Percentiles rank a stretch among this genome's conserved stretches.
Evolutionary conservation across 208 protist species (phyloP).

Genomic region (Zelonia costaricensis): DNA sequence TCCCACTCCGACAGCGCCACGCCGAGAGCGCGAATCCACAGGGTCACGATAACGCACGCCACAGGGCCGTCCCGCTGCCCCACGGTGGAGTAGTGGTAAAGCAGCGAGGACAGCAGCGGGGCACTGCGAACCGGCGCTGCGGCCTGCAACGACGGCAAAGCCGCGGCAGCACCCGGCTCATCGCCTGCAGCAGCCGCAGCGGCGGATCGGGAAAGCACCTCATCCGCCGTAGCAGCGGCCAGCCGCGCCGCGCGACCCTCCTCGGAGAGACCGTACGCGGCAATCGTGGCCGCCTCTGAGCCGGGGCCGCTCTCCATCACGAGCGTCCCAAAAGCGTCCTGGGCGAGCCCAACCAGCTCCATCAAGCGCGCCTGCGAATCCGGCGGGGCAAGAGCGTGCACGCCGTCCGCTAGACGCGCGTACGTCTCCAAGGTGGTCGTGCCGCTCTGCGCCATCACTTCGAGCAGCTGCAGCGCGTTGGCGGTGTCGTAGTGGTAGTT

Average conservation of each 20-base stretch:
- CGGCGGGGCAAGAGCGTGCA: constrained; percentile 60
- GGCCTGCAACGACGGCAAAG: not conserved
- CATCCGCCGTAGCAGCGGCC: no score
- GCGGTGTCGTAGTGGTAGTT: constrained; percentile 68
- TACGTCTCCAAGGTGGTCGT: constrained; percentile 69
- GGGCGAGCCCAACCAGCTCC: constrained; percentile 38
- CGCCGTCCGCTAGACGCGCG: constrained; percentile 64
- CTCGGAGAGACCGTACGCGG: constrained; percentile 30
- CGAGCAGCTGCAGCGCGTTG: constrained; percentile 75
- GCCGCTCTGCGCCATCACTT: constrained; percentile 63
- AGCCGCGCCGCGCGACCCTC: constrained; percentile 16
- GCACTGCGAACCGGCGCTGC: constrained; percentile 11
- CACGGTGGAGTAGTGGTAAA: constrained; percentile 70
- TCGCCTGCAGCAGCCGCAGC: no score
- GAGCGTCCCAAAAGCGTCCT: constrained; percentile 55
- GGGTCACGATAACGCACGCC: constrained; percentile 51
- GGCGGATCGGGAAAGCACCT: no score
- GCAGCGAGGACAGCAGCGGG: constrained; percentile 70
- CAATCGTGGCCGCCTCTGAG: constrained; percentile 43
- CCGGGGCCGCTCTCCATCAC: constrained; percentile 31
- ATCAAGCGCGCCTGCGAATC: constrained; percentile 61
- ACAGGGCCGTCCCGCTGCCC: constrained; percentile 28
- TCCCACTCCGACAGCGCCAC: constrained; percentile 79
- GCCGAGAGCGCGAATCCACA: constrained; percentile 82
- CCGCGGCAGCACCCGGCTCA: not conserved